phyloP scores from a whole-genome alignment of 2,329 filamentous ascomycete species.

The Colletotrichum salicis region DNA sequence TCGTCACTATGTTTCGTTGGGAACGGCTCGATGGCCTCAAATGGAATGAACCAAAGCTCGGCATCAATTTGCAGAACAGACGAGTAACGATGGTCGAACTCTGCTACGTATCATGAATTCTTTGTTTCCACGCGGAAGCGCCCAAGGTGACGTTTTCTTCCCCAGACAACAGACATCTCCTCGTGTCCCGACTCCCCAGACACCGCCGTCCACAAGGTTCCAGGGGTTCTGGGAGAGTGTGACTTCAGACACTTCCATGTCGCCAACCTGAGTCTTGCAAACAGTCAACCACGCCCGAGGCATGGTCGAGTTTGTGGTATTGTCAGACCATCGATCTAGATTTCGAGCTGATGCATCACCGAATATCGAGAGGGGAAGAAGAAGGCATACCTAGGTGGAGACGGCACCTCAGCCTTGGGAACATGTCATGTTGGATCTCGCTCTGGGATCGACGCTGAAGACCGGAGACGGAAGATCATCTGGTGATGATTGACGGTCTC shows the following conservation, averaged over 20 bases:
- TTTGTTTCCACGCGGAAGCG: slow-evolving; percentile 24
- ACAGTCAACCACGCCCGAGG: not conserved
- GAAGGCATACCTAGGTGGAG: not conserved
- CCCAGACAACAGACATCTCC: slow-evolving; percentile 18
- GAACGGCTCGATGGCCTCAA: slow-evolving; percentile 29
- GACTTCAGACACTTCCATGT: slow-evolving; percentile 30
- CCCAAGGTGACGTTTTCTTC: slow-evolving; percentile 26
- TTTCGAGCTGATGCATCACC: not conserved
- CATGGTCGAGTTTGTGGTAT: not conserved
- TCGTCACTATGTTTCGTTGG: slow-evolving; percentile 14
- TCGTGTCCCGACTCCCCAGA: slow-evolving; percentile 1
- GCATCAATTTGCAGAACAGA: slow-evolving; percentile 5
- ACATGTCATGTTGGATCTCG: slow-evolving; percentile 9
- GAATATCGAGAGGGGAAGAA: not conserved
- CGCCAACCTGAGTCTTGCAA: slow-evolving; percentile 31
- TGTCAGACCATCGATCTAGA: slow-evolving; percentile 18
- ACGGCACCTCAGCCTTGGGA: not conserved
- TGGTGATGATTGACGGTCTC: slow-evolving; percentile 10
- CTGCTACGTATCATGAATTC: not conserved
- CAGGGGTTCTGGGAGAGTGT: not conserved
- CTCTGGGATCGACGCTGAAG: slow-evolving; percentile 17
- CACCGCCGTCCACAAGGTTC: slow-evolving; percentile 15
- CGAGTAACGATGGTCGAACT: slow-evolving; percentile 2
- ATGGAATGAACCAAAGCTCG: slow-evolving; percentile 10
- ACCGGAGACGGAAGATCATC: slow-evolving; percentile 21